Evolutionary conservation across 140 eudicot species (phyloP), one percentile per base, ranked within the genome.

Genomic region (Stevia rebaudiana): DNA sequence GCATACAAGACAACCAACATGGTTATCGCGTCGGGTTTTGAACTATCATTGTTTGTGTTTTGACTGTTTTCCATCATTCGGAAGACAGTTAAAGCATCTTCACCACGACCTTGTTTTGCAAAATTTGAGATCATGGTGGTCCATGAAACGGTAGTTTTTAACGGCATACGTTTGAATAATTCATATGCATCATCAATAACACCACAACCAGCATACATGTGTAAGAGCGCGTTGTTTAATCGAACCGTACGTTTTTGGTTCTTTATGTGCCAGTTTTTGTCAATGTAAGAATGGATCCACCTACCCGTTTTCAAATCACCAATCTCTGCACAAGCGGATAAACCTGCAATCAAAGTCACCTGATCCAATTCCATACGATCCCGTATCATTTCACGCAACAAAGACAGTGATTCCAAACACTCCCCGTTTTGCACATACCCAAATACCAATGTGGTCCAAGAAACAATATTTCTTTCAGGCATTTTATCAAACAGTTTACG

Each of bases 161-260:
- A 11, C 28, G 71, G 74, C 84, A 90, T 86, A 24, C 49, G 50
- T 39, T 44, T 63, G 41, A 87, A 91, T 33, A 85, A 43, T 25
- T 25, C 25, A 63, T 52, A 74, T 1, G 92, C 94, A 30, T 78
- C 82, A 6, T 82, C 71, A 15, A 84, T 66, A 28, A 42, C 77
- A 25, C 95, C 96, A 75, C 95, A 91, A 17, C 86, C 85, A 0
- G 91, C 83, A 41, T 82, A 91, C 96, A 91, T 82, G 22, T 84
- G 82, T 6, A 87, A 64, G 12, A 91, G 80, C 9, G 96, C 78
- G 51, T 85, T 87, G 33, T 79, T 67, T 43, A 90, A 23, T 8
- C 78, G 56, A 40, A 84, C 70, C 7, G 63, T 54, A 15, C 69
- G 72, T 3, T 68, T 39, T 16, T 59, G 39, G 3, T 78, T 76